Percentiles rank a stretch among this genome's conserved stretches.
These are phyloP conservation scores for Phtheirospermum japonicum DNA, from an alignment of 257 asterid species.

Conservation along the genomic window DNA sequence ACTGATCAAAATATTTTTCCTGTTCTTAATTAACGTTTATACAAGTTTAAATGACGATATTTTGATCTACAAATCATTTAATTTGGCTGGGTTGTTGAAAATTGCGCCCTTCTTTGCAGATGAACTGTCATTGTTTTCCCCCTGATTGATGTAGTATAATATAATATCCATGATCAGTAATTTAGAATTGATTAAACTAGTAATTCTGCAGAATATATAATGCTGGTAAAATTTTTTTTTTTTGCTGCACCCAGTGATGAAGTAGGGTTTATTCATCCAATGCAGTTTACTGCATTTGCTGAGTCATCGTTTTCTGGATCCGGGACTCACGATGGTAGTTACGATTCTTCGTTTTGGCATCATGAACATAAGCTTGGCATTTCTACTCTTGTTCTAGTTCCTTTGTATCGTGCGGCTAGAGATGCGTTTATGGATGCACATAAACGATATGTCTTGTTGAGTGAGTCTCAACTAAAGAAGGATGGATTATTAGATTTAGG, in stretches of 20 bases:
- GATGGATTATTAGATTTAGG: slow-evolving; percentile 30
- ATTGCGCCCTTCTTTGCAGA: slow-evolving; percentile 5
- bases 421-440: slow-evolving; percentile 63
- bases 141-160: slow-evolving; percentile 6
- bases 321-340: slow-evolving; percentile 26
- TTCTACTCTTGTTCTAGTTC: slow-evolving; percentile 57
- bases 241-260: slow-evolving; percentile 57
- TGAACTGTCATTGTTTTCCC: neutral
- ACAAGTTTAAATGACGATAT: neutral
- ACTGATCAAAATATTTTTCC: neutral
- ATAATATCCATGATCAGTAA: neutral
- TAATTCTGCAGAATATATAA: slow-evolving; percentile 1
- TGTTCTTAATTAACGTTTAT: neutral
- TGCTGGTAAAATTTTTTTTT: slow-evolving; percentile 12
- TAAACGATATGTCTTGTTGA: slow-evolving; percentile 38
- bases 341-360: slow-evolving; percentile 54
- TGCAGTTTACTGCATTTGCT: slow-evolving; percentile 58
- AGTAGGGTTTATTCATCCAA: slow-evolving; percentile 86
- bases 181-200: neutral
- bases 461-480: slow-evolving; percentile 23
- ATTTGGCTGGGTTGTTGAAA: neutral
- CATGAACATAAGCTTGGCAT: slow-evolving; percentile 78
- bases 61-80: neutral
- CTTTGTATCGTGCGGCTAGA: slow-evolving; percentile 64
- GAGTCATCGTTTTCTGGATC: slow-evolving; percentile 31